Conservation (phyloP, 2,329 filamentous ascomycete genomes). For the Parasarocladium wereldwijsianum region DNA sequence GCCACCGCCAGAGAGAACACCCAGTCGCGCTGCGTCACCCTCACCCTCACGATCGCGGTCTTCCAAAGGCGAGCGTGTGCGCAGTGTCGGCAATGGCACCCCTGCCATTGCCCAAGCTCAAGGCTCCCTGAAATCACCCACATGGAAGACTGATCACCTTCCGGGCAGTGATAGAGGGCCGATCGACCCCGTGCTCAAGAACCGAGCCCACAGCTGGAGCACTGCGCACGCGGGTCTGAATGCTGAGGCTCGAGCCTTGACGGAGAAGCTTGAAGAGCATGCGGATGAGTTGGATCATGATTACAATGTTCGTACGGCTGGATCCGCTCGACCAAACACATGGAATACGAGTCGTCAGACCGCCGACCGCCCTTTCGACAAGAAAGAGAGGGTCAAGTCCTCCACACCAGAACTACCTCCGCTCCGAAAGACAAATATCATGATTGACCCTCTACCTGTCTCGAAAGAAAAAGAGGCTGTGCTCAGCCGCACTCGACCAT, state of each 20-base stretch:
- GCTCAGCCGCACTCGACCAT: slow-evolving; percentile 64
- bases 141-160: slow-evolving; percentile 31
- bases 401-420: slow-evolving; percentile 56
- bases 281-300: slow-evolving; percentile 42
- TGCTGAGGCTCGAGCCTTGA: slow-evolving; percentile 58
- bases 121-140: slow-evolving; percentile 43
- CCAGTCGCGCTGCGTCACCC: slow-evolving; percentile 37
- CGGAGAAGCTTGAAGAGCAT: slow-evolving; percentile 68
- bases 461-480: slow-evolving; percentile 81
- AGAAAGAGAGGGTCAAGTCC: slow-evolving; percentile 44
- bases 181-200: slow-evolving; percentile 27
- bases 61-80: slow-evolving; percentile 33
- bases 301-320: slow-evolving; percentile 16
- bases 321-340: slow-evolving; percentile 21
- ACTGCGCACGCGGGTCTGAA: slow-evolving; percentile 54
- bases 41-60: slow-evolving; percentile 37
- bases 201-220: slow-evolving; percentile 61
- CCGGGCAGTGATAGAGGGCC: slow-evolving; percentile 15
- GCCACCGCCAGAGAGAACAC: slow-evolving; percentile 38
- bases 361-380: slow-evolving; percentile 19
- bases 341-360: slow-evolving; percentile 22
- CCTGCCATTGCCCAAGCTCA: slow-evolving; percentile 43
- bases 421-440: slow-evolving; percentile 58
- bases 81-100: slow-evolving; percentile 49
- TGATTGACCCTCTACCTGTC: slow-evolving; percentile 72